phyloP scores from a whole-genome alignment of 73 alveolate genomes.

The Tetrahymena thermophila region DNA sequence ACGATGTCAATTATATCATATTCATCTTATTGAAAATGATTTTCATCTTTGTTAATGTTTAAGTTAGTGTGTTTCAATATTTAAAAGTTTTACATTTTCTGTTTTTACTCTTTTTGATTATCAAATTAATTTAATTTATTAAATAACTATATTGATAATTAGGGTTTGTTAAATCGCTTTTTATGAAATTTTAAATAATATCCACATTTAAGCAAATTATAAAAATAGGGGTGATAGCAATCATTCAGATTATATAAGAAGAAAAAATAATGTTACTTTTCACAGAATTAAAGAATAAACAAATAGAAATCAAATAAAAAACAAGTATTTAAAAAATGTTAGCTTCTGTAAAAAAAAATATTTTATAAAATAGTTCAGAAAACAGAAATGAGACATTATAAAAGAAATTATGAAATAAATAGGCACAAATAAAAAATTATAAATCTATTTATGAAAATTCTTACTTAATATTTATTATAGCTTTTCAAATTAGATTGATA shows the following conservation, averaged over 20 bases:
- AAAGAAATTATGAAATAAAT: too few species aligned
- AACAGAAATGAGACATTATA: too few species aligned
- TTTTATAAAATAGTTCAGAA: too few species aligned
- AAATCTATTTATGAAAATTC: too few species aligned
- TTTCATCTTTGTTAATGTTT: neutral
- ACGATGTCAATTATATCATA: neutral
- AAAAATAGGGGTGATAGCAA: neutral
- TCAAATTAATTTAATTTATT: too few species aligned
- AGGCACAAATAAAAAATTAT: too few species aligned
- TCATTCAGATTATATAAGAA: neutral
- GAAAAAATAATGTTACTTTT: neutral
- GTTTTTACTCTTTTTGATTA: neutral
- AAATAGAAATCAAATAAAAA: neutral
- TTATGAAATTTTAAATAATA: too few species aligned
- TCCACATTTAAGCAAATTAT: neutral
- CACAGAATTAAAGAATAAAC: neutral
- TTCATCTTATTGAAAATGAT: neutral
- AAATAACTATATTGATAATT: too few species aligned
- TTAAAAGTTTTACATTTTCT: neutral
- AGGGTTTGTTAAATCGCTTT: neutral
- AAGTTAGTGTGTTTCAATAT: neutral
- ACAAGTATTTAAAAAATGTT: neutral
- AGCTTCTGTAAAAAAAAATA: too few species aligned
- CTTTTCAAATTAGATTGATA: too few species aligned
- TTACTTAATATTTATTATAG: too few species aligned